These are phyloP conservation scores for Phyllosticta citriasiana DNA, from an alignment of 2,329 filamentous ascomycete genomes.

Conservation along the genomic window DNA sequence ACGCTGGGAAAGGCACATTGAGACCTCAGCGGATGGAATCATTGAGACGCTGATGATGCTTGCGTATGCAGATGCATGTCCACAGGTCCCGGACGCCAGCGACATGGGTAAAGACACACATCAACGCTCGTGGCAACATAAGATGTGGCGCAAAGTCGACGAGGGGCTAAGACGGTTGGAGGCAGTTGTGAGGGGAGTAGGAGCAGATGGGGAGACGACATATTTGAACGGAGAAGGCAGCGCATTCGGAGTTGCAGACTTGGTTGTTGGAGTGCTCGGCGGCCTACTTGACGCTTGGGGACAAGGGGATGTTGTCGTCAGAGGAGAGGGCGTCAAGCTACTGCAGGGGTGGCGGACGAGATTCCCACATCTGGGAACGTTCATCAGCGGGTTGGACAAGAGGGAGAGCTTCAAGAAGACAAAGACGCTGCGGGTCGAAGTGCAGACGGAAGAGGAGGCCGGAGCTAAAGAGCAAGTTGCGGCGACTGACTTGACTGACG, in stretches of 20 bases:
- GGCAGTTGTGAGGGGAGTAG: neutral
- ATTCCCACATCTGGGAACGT: neutral
- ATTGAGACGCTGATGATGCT: neutral
- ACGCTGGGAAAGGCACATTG: neutral
- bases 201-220: neutral
- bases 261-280: neutral
- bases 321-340: neutral
- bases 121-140: neutral
- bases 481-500: neutral
- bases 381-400: neutral
- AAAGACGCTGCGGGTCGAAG: neutral
- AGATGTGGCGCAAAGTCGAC: neutral
- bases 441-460: neutral
- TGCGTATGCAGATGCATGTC: neutral
- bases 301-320: neutral
- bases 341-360: neutral
- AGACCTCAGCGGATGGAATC: neutral
- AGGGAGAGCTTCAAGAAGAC: neutral
- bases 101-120: neutral
- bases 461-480: neutral
- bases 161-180: neutral
- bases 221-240: neutral
- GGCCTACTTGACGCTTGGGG: neutral
- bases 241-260: neutral
- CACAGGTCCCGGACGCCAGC: neutral